Evolutionary conservation across 768 basidiomycete genomes (phyloP).

Genomic region (Auriscalpium vulgare): DNA sequence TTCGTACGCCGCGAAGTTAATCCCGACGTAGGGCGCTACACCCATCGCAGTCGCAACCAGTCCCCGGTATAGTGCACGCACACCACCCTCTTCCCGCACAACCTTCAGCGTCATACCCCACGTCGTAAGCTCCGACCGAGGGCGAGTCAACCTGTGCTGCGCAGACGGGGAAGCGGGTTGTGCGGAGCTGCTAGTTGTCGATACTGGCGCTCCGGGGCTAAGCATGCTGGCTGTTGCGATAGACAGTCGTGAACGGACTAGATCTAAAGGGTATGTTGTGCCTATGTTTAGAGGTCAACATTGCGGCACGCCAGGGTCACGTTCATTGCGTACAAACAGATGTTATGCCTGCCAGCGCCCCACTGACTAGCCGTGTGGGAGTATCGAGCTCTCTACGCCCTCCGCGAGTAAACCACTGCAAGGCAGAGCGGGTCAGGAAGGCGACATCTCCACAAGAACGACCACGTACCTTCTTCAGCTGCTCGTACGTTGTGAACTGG

Average conservation of each 20-base stretch:
- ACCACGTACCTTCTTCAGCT: conserved; percentile 67
- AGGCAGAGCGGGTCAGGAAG: neutral
- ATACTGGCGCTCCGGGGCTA: conserved; percentile 23
- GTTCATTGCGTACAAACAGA: conserved; percentile 69
- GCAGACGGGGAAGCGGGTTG: conserved; percentile 37
- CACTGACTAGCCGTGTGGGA: conserved; percentile 74
- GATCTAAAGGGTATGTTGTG: conserved; percentile 87
- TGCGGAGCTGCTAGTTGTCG: conserved; percentile 21
- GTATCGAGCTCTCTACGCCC: conserved; percentile 80
- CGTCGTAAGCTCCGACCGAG: conserved; percentile 55
- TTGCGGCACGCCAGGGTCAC: neutral
- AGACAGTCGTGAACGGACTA: conserved; percentile 85
- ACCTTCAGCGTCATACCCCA: conserved; percentile 89
- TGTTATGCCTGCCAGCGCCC: conserved; percentile 88
- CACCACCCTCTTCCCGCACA: conserved; percentile 85
- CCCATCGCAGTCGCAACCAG: conserved; percentile 78
- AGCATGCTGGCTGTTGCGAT: conserved; percentile 85
- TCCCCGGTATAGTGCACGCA: conserved; percentile 82
- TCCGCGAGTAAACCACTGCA: conserved; percentile 59
- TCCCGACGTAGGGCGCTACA: conserved; percentile 82
- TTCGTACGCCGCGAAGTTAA: conserved; percentile 96
- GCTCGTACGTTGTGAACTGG: conserved; percentile 85
- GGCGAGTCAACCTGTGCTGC: conserved; percentile 46
- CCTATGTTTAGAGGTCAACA: conserved; percentile 31
- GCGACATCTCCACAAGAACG: neutral